phyloP scores from a whole-genome alignment of 2,329 filamentous ascomycete species.

The Blastomyces gilchristii region DNA sequence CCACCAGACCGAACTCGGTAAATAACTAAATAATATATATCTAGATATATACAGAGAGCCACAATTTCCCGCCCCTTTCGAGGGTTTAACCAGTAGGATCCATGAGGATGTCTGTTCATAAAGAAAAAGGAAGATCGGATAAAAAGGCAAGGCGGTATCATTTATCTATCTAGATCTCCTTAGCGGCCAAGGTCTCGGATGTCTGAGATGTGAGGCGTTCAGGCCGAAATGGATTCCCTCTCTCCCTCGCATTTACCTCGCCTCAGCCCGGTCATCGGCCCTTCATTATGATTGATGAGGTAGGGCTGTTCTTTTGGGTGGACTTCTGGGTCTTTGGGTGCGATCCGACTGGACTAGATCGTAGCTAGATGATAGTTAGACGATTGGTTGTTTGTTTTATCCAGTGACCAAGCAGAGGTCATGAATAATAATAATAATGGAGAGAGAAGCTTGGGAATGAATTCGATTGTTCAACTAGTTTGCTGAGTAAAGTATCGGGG shows the following conservation, averaged over 20 bases:
- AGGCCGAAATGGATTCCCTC: constrained; percentile 9
- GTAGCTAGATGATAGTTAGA: no score
- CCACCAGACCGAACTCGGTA: background rate
- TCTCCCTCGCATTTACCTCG: background rate
- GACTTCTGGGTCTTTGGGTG: background rate
- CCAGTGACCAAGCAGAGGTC: background rate
- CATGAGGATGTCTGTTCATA: background rate
- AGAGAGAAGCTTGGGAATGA: background rate
- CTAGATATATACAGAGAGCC: background rate
- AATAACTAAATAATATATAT: background rate
- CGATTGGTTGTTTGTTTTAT: background rate
- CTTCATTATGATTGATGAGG: constrained; percentile 2
- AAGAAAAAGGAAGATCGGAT: background rate
- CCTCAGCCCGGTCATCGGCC: background rate
- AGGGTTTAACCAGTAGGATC: background rate
- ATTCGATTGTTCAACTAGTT: background rate
- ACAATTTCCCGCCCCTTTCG: background rate
- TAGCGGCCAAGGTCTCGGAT: background rate
- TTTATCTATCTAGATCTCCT: background rate
- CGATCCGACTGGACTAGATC: background rate
- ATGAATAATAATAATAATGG: background rate
- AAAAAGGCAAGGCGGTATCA: background rate
- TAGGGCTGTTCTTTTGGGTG: background rate
- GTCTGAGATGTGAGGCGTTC: constrained; percentile 17
- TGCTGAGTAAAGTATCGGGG: background rate